Conservation (phyloP, 179 eudicot genomes). For the Spergularia azorica region DNA sequence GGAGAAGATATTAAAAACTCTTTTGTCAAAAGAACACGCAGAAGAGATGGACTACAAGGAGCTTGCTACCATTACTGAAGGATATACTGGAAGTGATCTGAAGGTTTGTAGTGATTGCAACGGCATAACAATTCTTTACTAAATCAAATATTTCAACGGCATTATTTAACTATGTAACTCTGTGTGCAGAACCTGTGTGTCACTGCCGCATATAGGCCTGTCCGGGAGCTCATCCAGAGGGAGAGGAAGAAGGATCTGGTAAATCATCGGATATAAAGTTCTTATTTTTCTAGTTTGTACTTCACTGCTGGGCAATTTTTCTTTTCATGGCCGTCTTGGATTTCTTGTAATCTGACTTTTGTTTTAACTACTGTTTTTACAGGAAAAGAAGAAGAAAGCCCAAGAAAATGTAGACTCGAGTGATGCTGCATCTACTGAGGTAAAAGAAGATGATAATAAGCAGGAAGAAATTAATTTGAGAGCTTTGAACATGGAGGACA, state of each 20-base stretch:
- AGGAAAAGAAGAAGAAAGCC: conserved; percentile 69
- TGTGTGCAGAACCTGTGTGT: conserved; percentile 69
- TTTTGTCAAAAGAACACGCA: conserved; percentile 69
- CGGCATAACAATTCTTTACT: not conserved
- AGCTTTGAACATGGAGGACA: conserved; percentile 86
- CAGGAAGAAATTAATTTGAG: conserved; percentile 71
- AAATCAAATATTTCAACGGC: not conserved
- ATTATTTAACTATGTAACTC: conserved; percentile 10
- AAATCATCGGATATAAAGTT: conserved; percentile 13
- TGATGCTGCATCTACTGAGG: conserved; percentile 36
- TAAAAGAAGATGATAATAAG: conserved; percentile 42
- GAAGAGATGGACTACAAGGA: conserved; percentile 72
- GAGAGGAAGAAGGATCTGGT: conserved; percentile 85
- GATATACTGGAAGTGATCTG: conserved; percentile 93
- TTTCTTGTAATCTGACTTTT: not conserved
- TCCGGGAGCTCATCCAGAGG: conserved; percentile 83
- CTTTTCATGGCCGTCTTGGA: not conserved
- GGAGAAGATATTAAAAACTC: conserved; percentile 83
- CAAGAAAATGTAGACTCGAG: conserved; percentile 52
- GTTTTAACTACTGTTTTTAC: conserved; percentile 12
- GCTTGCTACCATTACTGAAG: conserved; percentile 91
- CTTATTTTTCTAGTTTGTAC: not conserved
- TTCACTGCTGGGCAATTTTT: not conserved
- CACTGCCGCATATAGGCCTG: conserved; percentile 96
- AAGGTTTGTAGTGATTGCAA: conserved; percentile 51